A percentile compares a stretch with the other conserved stretches of the same genome.
phyloP scores from a whole-genome alignment of 805 yeast genomes.

The Metschnikowia cerradonensis region DNA sequence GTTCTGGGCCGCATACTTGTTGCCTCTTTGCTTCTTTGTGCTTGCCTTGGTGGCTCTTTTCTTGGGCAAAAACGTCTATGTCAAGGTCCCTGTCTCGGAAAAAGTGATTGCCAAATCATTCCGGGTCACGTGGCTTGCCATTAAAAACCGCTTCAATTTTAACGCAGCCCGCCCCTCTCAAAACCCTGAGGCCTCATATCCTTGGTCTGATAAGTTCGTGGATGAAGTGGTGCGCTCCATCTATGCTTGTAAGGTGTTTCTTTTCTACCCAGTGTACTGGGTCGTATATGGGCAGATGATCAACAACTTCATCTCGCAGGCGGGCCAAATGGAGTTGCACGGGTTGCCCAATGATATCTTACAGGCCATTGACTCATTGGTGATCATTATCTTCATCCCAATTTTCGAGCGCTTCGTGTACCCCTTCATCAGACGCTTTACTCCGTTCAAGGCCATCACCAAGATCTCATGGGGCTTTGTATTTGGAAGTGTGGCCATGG shows the following conservation, averaged over 20 bases:
- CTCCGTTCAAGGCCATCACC: slow-evolving; percentile 65
- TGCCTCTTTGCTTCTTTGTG: slow-evolving; percentile 60
- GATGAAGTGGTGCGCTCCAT: slow-evolving; percentile 67
- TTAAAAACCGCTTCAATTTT: slow-evolving; percentile 46
- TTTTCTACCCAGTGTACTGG: slow-evolving; percentile 72
- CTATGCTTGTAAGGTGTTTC: slow-evolving; percentile 68
- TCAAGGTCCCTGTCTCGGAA: slow-evolving; percentile 58
- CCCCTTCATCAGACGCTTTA: slow-evolving; percentile 42
- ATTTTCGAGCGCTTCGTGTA: slow-evolving; percentile 57
- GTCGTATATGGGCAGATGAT: slow-evolving; percentile 67
- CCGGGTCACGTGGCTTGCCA: slow-evolving; percentile 38
- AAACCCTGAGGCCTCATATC: slow-evolving; percentile 43
- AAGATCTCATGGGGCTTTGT: slow-evolving; percentile 69
- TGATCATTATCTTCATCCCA: slow-evolving; percentile 72
- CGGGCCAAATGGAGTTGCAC: slow-evolving; percentile 69
- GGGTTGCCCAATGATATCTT: slow-evolving; percentile 79
- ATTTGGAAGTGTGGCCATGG: slow-evolving; percentile 62
- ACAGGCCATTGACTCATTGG: slow-evolving; percentile 71
- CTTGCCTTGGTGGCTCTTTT: slow-evolving; percentile 47
- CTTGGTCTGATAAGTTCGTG: slow-evolving; percentile 68
- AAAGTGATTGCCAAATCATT: slow-evolving; percentile 55
- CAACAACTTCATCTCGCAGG: slow-evolving; percentile 69
- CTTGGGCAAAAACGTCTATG: slow-evolving; percentile 53
- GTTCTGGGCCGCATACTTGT: slow-evolving; percentile 69
- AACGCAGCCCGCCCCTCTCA: slow-evolving; percentile 56